phyloP scores from a whole-genome alignment of 108 stramenopile species.

The Nitzschia sp. region DNA sequence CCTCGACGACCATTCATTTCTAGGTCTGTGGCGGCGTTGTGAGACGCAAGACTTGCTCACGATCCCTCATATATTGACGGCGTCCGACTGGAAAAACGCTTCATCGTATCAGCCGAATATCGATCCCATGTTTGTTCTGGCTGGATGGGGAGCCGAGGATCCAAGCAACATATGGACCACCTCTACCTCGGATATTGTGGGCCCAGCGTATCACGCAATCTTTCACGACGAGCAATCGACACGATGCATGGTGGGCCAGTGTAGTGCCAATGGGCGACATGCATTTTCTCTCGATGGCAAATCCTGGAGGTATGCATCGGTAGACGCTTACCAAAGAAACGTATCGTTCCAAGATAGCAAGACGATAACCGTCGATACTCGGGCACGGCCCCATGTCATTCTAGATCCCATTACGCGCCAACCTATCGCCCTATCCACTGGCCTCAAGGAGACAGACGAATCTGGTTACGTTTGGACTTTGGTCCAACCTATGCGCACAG shows the following conservation, averaged over 20 bases:
- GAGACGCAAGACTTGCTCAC: constrained; percentile 28
- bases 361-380: constrained; percentile 11
- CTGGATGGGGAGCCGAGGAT: constrained; percentile 35
- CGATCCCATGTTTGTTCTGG: constrained; percentile 27
- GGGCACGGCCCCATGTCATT: constrained; percentile 29
- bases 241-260: constrained; percentile 31
- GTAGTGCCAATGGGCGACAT: constrained; percentile 27
- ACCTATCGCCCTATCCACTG: constrained; percentile 26
- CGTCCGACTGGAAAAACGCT: constrained; percentile 27
- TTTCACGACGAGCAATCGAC: constrained; percentile 42
- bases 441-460: constrained; percentile 22
- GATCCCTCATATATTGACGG: constrained; percentile 23
- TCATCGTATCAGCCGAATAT: constrained; percentile 19
- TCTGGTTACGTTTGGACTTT: constrained; percentile 31
- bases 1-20: background rate
- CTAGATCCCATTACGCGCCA: background rate
- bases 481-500: constrained; percentile 21
- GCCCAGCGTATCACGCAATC: constrained; percentile 24
- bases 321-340: constrained; percentile 27
- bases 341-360: constrained; percentile 5
- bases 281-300: constrained; percentile 26
- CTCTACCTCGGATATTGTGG: background rate
- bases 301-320: constrained; percentile 24
- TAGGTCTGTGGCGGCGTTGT: constrained; percentile 25
- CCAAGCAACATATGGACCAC: constrained; percentile 42